Conservation (phyloP, 257 asterid species). For the Capsicum baccatum region DNA sequence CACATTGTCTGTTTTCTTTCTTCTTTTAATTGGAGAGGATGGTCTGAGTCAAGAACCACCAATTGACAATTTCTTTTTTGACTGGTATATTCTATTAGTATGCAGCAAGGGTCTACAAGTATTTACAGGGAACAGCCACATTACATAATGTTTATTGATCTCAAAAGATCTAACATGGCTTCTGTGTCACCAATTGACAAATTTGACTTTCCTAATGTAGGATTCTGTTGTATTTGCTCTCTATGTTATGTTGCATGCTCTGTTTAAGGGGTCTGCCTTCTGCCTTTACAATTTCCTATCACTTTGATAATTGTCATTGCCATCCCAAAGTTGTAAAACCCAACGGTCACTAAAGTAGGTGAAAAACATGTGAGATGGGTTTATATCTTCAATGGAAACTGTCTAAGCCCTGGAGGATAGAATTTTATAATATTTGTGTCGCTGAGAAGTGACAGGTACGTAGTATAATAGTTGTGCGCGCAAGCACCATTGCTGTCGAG, state of each 20-base stretch:
- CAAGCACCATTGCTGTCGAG: background rate
- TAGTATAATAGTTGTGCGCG: background rate
- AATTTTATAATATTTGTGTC: background rate
- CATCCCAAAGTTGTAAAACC: background rate
- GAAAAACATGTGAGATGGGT: background rate
- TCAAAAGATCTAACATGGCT: background rate
- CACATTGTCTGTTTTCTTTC: background rate
- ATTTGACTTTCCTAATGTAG: background rate
- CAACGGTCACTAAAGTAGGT: background rate
- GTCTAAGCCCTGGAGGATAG: background rate
- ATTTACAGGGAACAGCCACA: background rate
- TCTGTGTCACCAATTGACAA: background rate
- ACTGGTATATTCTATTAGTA: background rate
- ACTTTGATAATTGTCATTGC: background rate
- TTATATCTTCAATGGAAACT: background rate
- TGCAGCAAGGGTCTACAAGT: background rate
- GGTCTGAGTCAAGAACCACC: background rate
- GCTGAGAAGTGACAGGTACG: background rate
- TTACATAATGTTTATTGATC: background rate
- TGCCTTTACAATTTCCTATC: background rate
- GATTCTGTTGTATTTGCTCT: background rate
- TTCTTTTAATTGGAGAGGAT: background rate
- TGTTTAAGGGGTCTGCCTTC: background rate
- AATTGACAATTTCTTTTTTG: constrained; percentile 11
- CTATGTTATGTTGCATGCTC: background rate